phyloP scores from a whole-genome alignment of 306 rosid genomes.

The Castanospermum australe region DNA sequence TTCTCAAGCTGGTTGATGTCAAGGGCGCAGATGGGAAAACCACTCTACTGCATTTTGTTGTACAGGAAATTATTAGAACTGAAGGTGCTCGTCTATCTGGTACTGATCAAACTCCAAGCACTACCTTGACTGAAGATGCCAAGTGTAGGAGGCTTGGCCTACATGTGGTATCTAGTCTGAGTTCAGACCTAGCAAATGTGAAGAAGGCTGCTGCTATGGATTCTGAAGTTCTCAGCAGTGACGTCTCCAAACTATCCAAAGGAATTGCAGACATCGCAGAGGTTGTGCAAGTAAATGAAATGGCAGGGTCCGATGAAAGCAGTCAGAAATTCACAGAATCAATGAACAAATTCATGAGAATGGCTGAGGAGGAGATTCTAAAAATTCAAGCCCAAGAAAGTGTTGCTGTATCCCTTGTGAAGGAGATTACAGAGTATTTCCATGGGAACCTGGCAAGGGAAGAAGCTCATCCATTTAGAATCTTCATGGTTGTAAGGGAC shows the following conservation, averaged over 20 bases:
- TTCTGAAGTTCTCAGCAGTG: constrained; percentile 67
- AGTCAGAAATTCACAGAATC: constrained; percentile 55
- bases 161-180: constrained; percentile 74
- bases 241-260: constrained; percentile 67
- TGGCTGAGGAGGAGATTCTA: constrained; percentile 77
- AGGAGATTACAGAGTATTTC: constrained; percentile 94
- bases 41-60: constrained; percentile 89
- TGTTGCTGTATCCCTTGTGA: constrained; percentile 77
- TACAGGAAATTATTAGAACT: constrained; percentile 84
- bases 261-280: constrained; percentile 61
- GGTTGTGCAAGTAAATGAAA: constrained; percentile 45
- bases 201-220: constrained; percentile 97
- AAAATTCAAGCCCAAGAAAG: constrained; percentile 82
- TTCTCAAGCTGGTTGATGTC: constrained; percentile 85
- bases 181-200: constrained; percentile 81
- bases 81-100: constrained; percentile 74
- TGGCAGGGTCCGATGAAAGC: constrained; percentile 36
- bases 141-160: constrained; percentile 83
- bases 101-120: constrained; percentile 47
- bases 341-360: constrained; percentile 65
- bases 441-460: constrained; percentile 88
- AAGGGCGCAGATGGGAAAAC: constrained; percentile 95
- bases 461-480: constrained; percentile 97
- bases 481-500: constrained; percentile 90
- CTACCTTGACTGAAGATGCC: constrained; percentile 58